These are phyloP conservation scores for Fusarium brevicatenulatum DNA, from an alignment of 2,329 filamentous ascomycete species.

Conservation along the genomic window DNA sequence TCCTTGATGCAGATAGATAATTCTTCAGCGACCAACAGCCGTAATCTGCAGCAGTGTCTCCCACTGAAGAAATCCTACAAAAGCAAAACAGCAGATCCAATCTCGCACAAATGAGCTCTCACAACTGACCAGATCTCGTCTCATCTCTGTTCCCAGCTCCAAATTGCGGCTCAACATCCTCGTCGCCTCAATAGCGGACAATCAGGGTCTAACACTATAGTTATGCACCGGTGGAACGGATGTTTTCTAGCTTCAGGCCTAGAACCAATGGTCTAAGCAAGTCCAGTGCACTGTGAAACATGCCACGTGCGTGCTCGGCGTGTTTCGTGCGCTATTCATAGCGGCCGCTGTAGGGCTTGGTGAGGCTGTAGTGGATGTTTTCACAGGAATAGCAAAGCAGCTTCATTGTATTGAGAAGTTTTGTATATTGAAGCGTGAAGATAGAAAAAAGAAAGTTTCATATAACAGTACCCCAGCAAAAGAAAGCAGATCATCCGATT, in stretches of 20 bases:
- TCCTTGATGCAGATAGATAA: neutral
- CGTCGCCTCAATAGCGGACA: neutral
- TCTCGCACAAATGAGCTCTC: neutral
- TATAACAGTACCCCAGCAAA: neutral
- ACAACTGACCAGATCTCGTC: neutral
- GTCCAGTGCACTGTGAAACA: neutral
- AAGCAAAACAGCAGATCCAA: neutral
- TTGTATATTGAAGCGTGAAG: neutral
- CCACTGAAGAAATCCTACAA: neutral
- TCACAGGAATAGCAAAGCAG: neutral
- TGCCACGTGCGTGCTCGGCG: neutral
- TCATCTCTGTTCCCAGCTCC: neutral
- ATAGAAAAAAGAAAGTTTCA: neutral
- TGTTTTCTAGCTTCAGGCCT: neutral
- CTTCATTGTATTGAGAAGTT: neutral
- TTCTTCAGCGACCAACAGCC: neutral
- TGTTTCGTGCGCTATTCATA: conserved; percentile 1
- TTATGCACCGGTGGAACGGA: neutral
- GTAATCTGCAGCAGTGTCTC: neutral
- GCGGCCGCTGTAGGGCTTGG: neutral
- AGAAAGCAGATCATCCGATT: neutral
- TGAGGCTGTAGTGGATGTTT: neutral
- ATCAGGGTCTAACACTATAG: neutral
- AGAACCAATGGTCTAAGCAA: neutral
- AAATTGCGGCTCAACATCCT: neutral